A percentile compares a stretch with the other conserved stretches of the same genome.
These are phyloP conservation scores for Terana coerulea DNA, from an alignment of 768 basidiomycete species.

Conservation along the genomic window DNA sequence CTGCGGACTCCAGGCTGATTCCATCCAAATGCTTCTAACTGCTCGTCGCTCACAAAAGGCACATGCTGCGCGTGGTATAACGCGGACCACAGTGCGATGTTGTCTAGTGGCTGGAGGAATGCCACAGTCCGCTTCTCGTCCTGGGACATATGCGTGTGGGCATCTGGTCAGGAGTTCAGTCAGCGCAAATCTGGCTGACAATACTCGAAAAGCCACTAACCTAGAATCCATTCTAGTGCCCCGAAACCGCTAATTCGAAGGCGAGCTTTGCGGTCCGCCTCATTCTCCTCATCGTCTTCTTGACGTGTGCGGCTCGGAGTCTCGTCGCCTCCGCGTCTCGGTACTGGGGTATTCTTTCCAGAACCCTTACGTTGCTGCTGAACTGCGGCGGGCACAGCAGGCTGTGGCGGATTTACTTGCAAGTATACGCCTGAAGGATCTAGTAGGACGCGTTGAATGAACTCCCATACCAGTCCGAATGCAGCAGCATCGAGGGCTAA, in stretches of 20 bases:
- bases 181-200: background rate
- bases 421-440: constrained; percentile 58
- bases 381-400: constrained; percentile 35
- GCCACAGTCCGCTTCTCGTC: constrained; percentile 23
- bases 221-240: constrained; percentile 57
- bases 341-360: constrained; percentile 26
- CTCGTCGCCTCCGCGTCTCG: constrained; percentile 35
- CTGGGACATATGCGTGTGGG: background rate
- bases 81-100: constrained; percentile 57
- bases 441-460: constrained; percentile 51
- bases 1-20: constrained; percentile 71
- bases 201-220: constrained; percentile 36
- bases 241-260: constrained; percentile 68
- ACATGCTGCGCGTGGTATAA: constrained; percentile 42
- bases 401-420: constrained; percentile 58
- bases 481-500: constrained; percentile 9
- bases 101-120: constrained; percentile 39
- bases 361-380: constrained; percentile 23
- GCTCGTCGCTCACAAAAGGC: constrained; percentile 33
- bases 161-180: background rate
- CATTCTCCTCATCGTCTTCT: constrained; percentile 66
- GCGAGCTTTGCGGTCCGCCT: constrained; percentile 65
- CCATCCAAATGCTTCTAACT: constrained; percentile 49
- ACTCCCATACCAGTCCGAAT: constrained; percentile 40
- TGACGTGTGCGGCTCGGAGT: constrained; percentile 34